phyloP scores from a whole-genome alignment of 129 eudicot genomes.

The Chrysanthemum lavandulifolium region DNA sequence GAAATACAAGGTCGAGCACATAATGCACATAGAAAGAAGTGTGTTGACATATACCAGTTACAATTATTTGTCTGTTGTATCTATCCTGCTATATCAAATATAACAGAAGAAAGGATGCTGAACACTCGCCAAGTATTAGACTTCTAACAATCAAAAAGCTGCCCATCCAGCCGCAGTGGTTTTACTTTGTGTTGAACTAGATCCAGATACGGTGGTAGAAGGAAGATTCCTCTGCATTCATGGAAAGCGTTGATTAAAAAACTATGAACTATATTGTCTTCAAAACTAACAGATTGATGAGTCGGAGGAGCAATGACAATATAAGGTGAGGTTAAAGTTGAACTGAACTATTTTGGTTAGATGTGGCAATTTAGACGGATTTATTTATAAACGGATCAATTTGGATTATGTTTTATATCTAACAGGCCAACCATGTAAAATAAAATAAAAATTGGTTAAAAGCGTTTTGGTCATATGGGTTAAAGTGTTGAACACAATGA shows the following conservation, averaged over 20 bases:
- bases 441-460: background rate
- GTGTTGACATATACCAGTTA: slow-evolving; percentile 31
- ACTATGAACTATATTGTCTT: background rate
- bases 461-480: background rate
- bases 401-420: slow-evolving; percentile 2
- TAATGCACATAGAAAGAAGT: slow-evolving; percentile 21
- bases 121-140: slow-evolving; percentile 19
- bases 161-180: slow-evolving; percentile 96
- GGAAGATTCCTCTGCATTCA: slow-evolving; percentile 77
- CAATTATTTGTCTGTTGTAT: slow-evolving; percentile 39
- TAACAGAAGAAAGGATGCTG: slow-evolving; percentile 31
- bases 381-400: background rate
- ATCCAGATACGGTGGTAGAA: slow-evolving; percentile 65
- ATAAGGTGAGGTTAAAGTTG: no score
- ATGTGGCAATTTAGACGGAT: background rate
- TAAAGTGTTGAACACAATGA: background rate
- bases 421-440: background rate
- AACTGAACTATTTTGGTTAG: no score
- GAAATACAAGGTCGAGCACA: slow-evolving; percentile 30
- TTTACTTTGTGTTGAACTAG: slow-evolving; percentile 57
- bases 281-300: background rate
- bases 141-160: slow-evolving; percentile 56
- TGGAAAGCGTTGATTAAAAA: background rate
- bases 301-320: no score
- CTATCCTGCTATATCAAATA: slow-evolving; percentile 25